phyloP scores from a whole-genome alignment of 2,329 filamentous ascomycete species.

The Didymella keratinophila region DNA sequence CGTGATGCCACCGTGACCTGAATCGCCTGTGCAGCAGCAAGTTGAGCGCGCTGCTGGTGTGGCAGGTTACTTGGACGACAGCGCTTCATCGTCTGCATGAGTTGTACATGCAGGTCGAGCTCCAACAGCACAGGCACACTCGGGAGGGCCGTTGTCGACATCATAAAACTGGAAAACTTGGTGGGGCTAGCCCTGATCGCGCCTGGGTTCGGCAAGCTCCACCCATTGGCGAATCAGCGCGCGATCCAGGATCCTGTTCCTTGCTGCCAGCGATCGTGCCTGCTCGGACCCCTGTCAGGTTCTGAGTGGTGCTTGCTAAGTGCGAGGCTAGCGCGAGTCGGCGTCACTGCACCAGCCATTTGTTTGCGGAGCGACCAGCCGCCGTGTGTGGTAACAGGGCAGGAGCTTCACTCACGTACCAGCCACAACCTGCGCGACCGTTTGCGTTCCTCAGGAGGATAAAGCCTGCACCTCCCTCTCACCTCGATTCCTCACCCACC shows the following conservation, averaged over 20 bases:
- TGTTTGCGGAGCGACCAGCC: conserved; percentile 25
- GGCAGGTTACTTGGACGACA: conserved; percentile 22
- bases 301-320: neutral
- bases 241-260: conserved; percentile 15
- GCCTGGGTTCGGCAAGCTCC: conserved; percentile 15
- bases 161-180: conserved; percentile 29
- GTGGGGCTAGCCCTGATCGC: conserved; percentile 6
- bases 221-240: conserved; percentile 28
- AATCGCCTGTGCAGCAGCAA: conserved; percentile 13
- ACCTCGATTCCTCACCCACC: conserved; percentile 14
- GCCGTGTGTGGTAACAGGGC: conserved; percentile 20
- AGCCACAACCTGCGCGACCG: conserved; percentile 24
- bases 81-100: conserved; percentile 13
- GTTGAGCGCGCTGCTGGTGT: conserved; percentile 17
- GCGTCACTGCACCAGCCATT: conserved; percentile 29
- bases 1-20: conserved; percentile 11
- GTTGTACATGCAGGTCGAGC: conserved; percentile 31
- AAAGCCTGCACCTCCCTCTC: conserved; percentile 22
- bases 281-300: conserved; percentile 23
- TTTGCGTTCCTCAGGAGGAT: conserved; percentile 14
- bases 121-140: conserved; percentile 1
- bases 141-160: conserved; percentile 24
- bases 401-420: conserved; percentile 20
- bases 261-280: conserved; percentile 29
- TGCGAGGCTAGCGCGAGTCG: conserved; percentile 13